Evolutionary conservation across 441 rosid species (phyloP), one percentile per base, ranked within the genome.

Genomic region (Macaranga tanarius): DNA sequence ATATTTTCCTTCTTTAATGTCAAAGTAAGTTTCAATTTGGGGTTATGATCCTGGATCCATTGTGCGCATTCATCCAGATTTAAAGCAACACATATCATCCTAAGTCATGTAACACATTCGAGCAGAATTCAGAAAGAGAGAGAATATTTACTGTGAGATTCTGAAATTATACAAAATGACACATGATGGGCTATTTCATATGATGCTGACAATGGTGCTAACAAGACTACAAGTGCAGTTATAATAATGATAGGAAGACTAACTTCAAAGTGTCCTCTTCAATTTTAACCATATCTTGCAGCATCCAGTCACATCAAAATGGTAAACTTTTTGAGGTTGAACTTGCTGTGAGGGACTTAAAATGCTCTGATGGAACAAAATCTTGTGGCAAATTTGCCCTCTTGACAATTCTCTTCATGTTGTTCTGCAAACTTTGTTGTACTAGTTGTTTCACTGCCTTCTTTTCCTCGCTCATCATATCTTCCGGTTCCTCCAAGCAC

Each of bases 301-400:
- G n/a, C 59, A 69, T 69, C 62, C 65, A n/a, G 16, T 72, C 61
- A 57, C 73, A 63, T 91, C 90, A 95, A 81, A 95, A 95, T 23
- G 99, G 98, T 34, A 95, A 81, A 70, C 99, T 95, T 83, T 92
- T 95, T 61, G 99, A 95, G 79, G 98, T 95, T 65, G 95, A 86
- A 81, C 92, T 92, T 59, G 86, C 19, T 19, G 96, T 87, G 76
- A 95, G 92, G 52, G 95, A 86, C 85, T 92, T 92, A 62, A 92
- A 88, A 81, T 91, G 97, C 64, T 95, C 98, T 0, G 98, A 92
- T 65, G 98, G 97, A 62, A 86, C 97, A 69, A 92, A 95, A 78
- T 91, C 97, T 81, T 92, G 99, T 5, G 97, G 99, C 81, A 95
- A 81, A 81, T 95, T 95, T 63, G 99, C 98, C 80, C 99, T 87